A percentile compares a stretch with the other conserved stretches of the same genome.
These are phyloP conservation scores for Globisporangium acanthophoron DNA, from an alignment of 352 stramenopile genomes.

Conservation along the genomic window DNA sequence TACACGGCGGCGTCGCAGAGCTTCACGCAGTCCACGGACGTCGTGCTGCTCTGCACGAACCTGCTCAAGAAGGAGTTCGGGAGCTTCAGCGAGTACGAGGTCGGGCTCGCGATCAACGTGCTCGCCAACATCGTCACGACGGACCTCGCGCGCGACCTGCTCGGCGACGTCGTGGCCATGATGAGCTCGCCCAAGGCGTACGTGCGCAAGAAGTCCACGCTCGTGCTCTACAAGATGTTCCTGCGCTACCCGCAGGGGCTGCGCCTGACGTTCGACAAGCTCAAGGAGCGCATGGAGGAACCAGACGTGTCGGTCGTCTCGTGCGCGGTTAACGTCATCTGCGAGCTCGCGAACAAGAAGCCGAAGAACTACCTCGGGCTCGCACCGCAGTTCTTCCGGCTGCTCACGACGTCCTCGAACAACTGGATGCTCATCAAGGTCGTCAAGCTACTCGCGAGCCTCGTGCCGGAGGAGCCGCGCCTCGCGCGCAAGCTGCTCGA, in stretches of 20 bases:
- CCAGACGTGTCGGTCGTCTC: constrained; percentile 94
- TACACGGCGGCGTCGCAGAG: constrained; percentile 95
- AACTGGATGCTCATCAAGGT: constrained; percentile 99
- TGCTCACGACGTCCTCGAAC: constrained; percentile 97
- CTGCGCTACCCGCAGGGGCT: constrained; percentile 97
- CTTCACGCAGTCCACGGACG: constrained; percentile 96
- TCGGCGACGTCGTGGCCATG: constrained; percentile 90
- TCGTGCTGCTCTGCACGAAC: constrained; percentile 98
- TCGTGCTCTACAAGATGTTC: constrained; percentile 99
- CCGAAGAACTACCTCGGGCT: constrained; percentile 98
- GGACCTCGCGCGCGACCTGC: constrained; percentile 93
- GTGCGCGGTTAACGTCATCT: constrained; percentile 99
- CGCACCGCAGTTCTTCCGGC: constrained; percentile 97
- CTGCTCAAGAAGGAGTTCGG: constrained; percentile 97
- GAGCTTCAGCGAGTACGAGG: constrained; percentile 92
- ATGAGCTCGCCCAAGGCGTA: constrained; percentile 94
- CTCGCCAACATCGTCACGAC: constrained; percentile 98
- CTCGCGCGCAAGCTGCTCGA: constrained; percentile 98
- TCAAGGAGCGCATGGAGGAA: constrained; percentile 97
- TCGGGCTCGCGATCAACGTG: constrained; percentile 97
- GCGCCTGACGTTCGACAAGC: constrained; percentile 95
- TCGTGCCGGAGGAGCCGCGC: constrained; percentile 97
- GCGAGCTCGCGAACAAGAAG: constrained; percentile 98
- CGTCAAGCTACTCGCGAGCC: constrained; percentile 96
- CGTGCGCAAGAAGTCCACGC: constrained; percentile 97